A percentile compares a stretch with the other conserved stretches of the same genome.
Evolutionary conservation across 2,329 filamentous ascomycete species (phyloP).

Genomic region (Mycosphaerella sp.): DNA sequence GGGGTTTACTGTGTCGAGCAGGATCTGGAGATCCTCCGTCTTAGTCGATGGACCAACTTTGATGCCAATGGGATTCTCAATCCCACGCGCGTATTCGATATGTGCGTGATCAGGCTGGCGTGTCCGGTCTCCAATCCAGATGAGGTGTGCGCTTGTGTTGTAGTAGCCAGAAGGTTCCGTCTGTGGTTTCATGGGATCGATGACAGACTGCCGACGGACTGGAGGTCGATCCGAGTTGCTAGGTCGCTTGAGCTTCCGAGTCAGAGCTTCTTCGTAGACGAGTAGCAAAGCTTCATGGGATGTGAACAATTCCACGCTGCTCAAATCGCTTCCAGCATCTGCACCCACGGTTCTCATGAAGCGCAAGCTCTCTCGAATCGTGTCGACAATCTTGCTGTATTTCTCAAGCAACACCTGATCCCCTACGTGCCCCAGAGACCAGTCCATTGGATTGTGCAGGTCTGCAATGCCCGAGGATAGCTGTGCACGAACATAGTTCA

Average conservation of each 20-base stretch:
- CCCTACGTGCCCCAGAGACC: slow-evolving; percentile 85
- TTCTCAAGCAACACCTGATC: slow-evolving; percentile 77
- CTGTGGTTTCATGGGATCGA: neutral
- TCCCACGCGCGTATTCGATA: slow-evolving; percentile 94
- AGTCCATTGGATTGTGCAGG: slow-evolving; percentile 87
- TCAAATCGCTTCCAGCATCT: slow-evolving; percentile 73
- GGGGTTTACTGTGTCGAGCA: slow-evolving; percentile 85
- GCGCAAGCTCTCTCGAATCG: slow-evolving; percentile 73
- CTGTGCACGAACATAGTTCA: slow-evolving; percentile 85
- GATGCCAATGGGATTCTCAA: slow-evolving; percentile 92
- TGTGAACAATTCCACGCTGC: slow-evolving; percentile 91
- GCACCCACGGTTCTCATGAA: slow-evolving; percentile 95
- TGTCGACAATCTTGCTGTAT: slow-evolving; percentile 76
- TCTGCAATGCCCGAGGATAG: slow-evolving; percentile 86
- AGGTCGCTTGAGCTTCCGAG: slow-evolving; percentile 65
- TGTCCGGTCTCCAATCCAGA: slow-evolving; percentile 97
- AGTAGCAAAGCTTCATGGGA: slow-evolving; percentile 91
- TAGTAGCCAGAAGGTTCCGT: slow-evolving; percentile 61
- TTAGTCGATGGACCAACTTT: slow-evolving; percentile 90
- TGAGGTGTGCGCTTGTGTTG: slow-evolving; percentile 90
- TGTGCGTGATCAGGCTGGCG: slow-evolving; percentile 89
- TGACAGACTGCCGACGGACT: neutral
- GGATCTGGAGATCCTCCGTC: slow-evolving; percentile 63
- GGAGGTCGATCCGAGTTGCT: slow-evolving; percentile 36
- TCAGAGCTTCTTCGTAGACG: slow-evolving; percentile 88